A percentile compares a stretch with the other conserved stretches of the same genome.
Evolutionary conservation across 257 asterid species (phyloP).

Genomic region (Solanum peruvianum): DNA sequence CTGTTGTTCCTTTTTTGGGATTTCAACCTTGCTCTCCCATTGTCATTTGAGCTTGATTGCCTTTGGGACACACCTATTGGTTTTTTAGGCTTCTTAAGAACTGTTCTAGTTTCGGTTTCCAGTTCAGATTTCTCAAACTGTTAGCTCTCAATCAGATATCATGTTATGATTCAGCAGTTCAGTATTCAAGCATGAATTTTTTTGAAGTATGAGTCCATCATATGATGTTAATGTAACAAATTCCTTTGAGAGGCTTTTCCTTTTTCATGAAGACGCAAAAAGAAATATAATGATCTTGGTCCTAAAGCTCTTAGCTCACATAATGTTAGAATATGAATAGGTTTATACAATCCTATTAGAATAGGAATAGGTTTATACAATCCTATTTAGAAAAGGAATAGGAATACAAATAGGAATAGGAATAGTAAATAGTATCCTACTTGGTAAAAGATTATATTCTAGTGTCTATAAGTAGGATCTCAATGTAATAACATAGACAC

Average conservation of each 20-base stretch:
- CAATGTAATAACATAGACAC: too few relatives aligned
- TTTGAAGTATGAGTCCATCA: not conserved
- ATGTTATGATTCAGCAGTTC: not conserved
- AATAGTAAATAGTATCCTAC: too few relatives aligned
- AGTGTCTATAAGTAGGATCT: too few relatives aligned
- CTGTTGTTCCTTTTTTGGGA: not conserved
- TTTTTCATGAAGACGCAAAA: not conserved
- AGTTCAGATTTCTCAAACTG: not conserved
- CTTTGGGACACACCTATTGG: not conserved
- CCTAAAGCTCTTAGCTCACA: not conserved
- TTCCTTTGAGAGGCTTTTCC: not conserved
- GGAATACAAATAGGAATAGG: too few relatives aligned
- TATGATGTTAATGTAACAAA: not conserved
- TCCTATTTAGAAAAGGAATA: too few relatives aligned
- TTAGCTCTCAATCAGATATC: not conserved
- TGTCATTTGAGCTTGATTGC: not conserved
- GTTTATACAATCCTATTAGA: too few relatives aligned
- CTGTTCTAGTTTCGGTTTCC: not conserved
- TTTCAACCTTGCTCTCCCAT: not conserved
- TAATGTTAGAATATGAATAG: too few relatives aligned
- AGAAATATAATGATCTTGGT: not conserved
- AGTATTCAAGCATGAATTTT: not conserved
- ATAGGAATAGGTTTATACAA: too few relatives aligned
- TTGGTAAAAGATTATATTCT: too few relatives aligned
- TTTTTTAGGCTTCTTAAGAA: not conserved